Evolutionary conservation across 371 early-diverging fungal species (phyloP).

Genomic region (Lichtheimia ramosa): DNA sequence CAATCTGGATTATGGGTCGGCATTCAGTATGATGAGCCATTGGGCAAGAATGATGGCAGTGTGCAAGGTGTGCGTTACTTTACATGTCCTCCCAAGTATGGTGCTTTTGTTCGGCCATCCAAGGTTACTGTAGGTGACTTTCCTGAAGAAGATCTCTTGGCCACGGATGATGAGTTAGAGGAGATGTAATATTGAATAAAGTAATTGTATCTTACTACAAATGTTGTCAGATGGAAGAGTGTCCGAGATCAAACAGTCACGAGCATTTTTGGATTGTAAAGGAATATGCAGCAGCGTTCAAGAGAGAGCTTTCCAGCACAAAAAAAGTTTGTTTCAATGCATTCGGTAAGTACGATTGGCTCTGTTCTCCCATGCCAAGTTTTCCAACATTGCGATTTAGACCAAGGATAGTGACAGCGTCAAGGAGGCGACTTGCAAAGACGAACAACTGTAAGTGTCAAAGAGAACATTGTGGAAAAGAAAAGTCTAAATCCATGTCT

Average conservation of each 20-base stretch:
- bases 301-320: not conserved
- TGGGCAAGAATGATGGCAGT: constrained; percentile 93
- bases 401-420: not conserved
- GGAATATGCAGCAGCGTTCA: not conserved
- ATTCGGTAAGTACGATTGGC: not conserved
- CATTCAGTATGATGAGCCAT: constrained; percentile 93
- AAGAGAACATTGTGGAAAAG: no score
- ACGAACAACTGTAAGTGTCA: no score
- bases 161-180: constrained; percentile 52
- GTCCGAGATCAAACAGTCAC: not conserved
- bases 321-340: not conserved
- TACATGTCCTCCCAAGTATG: constrained; percentile 69
- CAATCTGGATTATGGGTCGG: constrained; percentile 93
- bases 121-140: constrained; percentile 88
- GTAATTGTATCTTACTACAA: not conserved
- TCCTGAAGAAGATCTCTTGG: constrained; percentile 62
- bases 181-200: constrained; percentile 45
- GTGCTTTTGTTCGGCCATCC: constrained; percentile 88
- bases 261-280: not conserved
- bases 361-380: no score
- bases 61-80: constrained; percentile 83
- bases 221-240: not conserved
- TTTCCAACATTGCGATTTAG: no score
- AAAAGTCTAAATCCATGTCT: no score
- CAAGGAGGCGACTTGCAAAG: not conserved